phyloP scores from a whole-genome alignment of 805 yeast species.

The Metschnikowia borealis region DNA sequence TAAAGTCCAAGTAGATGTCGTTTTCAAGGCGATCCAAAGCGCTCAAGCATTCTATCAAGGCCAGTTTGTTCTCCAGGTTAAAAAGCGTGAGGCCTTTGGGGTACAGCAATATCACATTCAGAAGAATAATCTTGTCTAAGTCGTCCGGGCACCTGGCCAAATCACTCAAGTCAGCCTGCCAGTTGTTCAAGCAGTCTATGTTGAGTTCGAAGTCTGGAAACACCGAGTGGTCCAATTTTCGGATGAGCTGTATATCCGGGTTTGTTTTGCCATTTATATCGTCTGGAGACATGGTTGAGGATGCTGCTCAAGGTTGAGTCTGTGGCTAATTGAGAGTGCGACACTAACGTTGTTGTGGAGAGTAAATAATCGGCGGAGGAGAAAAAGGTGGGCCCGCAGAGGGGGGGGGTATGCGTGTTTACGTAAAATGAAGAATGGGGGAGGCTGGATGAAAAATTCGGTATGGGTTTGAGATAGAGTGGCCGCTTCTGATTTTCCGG shows the following conservation, averaged over 20 bases:
- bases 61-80: conserved; percentile 6
- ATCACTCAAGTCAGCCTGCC: conserved; percentile 36
- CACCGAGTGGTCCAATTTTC: conserved; percentile 9
- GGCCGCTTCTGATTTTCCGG: conserved; percentile 1
- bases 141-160: conserved; percentile 17
- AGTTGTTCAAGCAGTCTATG: conserved; percentile 25
- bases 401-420: background rate
- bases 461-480: background rate
- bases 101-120: conserved; percentile 22
- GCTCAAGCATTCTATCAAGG: conserved; percentile 15
- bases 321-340: background rate
- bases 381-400: too few species aligned
- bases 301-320: background rate
- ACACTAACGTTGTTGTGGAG: background rate
- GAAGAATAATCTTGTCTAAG: conserved; percentile 20
- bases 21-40: conserved; percentile 16
- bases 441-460: background rate
- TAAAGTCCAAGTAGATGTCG: conserved; percentile 26
- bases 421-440: background rate
- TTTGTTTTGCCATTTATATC: background rate
- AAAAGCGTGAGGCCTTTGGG: conserved; percentile 8
- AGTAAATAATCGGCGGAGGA: background rate
- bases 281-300: background rate
- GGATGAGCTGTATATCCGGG: conserved; percentile 1
- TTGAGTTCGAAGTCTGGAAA: conserved; percentile 25